Evolutionary conservation across 441 rosid species (phyloP).

Genomic region (Adansonia madagascariensis): DNA sequence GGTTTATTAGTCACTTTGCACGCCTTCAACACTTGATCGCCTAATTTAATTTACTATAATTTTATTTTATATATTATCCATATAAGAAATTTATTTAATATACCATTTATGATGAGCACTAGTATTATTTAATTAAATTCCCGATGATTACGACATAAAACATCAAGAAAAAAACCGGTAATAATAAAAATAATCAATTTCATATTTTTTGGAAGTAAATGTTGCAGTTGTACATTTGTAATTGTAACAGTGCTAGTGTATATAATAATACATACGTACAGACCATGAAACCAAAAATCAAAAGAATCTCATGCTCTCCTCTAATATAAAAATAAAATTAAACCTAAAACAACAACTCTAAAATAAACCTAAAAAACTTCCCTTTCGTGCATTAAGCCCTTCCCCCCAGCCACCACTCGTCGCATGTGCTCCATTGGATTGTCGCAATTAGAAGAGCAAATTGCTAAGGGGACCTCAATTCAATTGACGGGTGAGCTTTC

Average conservation of each 20-base stretch:
- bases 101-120: background rate
- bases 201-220: constrained; percentile 31
- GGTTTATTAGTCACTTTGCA: constrained; percentile 4
- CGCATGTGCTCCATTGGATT: background rate
- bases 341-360: background rate
- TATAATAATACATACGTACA: constrained; percentile 1
- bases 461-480: background rate
- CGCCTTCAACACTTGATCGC: constrained; percentile 18
- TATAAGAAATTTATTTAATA: background rate
- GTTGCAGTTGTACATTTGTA: constrained; percentile 20
- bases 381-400: constrained; percentile 1
- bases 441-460: background rate
- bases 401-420: background rate
- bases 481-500: constrained; percentile 27
- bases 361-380: background rate
- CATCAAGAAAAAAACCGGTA: constrained; percentile 14
- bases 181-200: constrained; percentile 20
- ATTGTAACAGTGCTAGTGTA: background rate
- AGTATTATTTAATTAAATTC: background rate
- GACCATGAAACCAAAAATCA: constrained; percentile 12
- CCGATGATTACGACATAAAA: background rate
- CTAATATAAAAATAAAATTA: background rate
- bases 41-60: background rate
- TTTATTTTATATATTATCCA: constrained; percentile 17
- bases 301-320: constrained; percentile 39